Percentiles rank a stretch among this genome's conserved stretches.
These are phyloP conservation scores for Darksidea phi DNA, from an alignment of 495 filamentous ascomycete genomes.

Conservation along the genomic window DNA sequence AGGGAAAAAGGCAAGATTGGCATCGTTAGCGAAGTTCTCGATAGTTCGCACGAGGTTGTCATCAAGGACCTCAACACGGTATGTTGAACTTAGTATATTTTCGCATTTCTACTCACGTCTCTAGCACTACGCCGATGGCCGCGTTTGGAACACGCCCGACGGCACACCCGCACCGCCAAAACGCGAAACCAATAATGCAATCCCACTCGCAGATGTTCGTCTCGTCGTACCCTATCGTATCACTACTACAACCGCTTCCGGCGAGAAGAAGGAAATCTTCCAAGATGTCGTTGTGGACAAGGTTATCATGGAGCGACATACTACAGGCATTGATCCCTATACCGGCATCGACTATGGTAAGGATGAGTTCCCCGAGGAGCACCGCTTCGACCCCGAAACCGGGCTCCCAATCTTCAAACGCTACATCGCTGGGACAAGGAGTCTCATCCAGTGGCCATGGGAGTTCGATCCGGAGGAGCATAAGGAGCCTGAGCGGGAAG, in stretches of 20 bases:
- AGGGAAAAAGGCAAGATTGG: constrained; percentile 80
- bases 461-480: neutral
- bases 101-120: neutral
- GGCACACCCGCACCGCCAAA: neutral
- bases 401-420: constrained; percentile 50
- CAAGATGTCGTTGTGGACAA: constrained; percentile 42
- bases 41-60: constrained; percentile 55
- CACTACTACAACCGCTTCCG: constrained; percentile 31
- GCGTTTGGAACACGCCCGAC: neutral
- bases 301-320: constrained; percentile 67
- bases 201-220: constrained; percentile 14
- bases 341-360: neutral
- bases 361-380: neutral
- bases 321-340: constrained; percentile 16
- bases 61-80: constrained; percentile 71
- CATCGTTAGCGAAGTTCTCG: constrained; percentile 58
- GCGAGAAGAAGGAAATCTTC: constrained; percentile 45
- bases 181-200: neutral
- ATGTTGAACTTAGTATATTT: constrained; percentile 35
- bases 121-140: constrained; percentile 5
- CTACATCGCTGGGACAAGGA: constrained; percentile 58
- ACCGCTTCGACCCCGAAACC: constrained; percentile 45
- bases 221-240: constrained; percentile 6
- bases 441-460: constrained; percentile 39
- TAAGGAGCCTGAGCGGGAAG: neutral